phyloP scores from a whole-genome alignment of 805 yeast species.

The Hanseniaspora lachancei region DNA sequence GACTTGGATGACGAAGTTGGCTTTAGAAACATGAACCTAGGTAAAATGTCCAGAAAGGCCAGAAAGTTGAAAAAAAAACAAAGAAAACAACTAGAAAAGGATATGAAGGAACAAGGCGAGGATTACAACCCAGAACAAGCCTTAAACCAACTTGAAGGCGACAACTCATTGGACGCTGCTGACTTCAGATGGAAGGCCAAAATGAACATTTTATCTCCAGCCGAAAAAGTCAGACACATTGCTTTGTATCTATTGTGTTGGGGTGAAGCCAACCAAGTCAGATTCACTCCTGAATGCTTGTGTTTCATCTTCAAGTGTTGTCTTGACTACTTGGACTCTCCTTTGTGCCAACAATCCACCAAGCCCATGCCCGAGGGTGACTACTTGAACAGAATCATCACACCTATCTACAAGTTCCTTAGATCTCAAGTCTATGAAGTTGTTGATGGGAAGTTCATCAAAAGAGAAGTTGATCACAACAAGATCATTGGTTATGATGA shows the following conservation, averaged over 20 bases:
- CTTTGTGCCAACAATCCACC: slow-evolving; percentile 76
- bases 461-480: slow-evolving; percentile 77
- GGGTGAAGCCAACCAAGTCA: slow-evolving; percentile 90
- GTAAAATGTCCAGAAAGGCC: slow-evolving; percentile 64
- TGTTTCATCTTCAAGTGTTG: slow-evolving; percentile 95
- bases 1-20: slow-evolving; percentile 79
- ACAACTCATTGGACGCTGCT: slow-evolving; percentile 74
- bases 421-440: slow-evolving; percentile 75
- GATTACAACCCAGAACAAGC: slow-evolving; percentile 48
- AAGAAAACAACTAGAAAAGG: slow-evolving; percentile 60
- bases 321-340: slow-evolving; percentile 73
- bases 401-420: slow-evolving; percentile 73
- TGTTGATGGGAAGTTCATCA: slow-evolving; percentile 66
- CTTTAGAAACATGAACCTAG: slow-evolving; percentile 65
- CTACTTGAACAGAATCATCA: slow-evolving; percentile 77
- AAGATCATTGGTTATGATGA: slow-evolving; percentile 87
- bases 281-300: slow-evolving; percentile 80
- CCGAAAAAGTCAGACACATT: slow-evolving; percentile 67
- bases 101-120: slow-evolving; percentile 46
- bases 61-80: slow-evolving; percentile 71
- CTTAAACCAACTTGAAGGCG: slow-evolving; percentile 60
- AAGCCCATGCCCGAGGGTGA: slow-evolving; percentile 82
- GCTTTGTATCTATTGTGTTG: slow-evolving; percentile 63
- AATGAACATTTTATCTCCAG: slow-evolving; percentile 59
- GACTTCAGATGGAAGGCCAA: slow-evolving; percentile 69